Base-by-base conservation (phyloP, 169 alveolate genomes). In the Plasmodium blacklocki region DNA sequence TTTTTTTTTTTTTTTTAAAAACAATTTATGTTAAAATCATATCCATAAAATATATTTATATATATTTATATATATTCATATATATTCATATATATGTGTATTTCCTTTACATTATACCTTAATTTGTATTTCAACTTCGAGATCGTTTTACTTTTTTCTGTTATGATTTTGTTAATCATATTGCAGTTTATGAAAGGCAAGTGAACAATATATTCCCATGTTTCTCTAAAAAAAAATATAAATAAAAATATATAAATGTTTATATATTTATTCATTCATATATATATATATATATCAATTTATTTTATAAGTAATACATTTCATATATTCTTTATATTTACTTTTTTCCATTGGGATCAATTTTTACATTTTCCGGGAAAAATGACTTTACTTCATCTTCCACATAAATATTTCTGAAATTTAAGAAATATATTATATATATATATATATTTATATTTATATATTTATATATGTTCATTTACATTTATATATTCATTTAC, bases 341-440 rank as follows among this genome's bases (percentile, higher is more conserved):
- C 89, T 78, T 78, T 58, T 83, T 83, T 70, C 91, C 91, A 68
- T 83, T 83, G 2, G 91, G 91, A 58, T 83, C 91, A 14, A 83
- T 83, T 70, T 73, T 72, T 32, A 83, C 91, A 26, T 70, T 83
- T 19, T 83, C 91, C 0, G 91, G 91, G 62, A 83, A 83, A 56
- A 83, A 83, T 14, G 91, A 83, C 64, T 83, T 83, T 19, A 83
- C 91, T 73, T 83, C 91, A 26, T 83, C 91, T 58, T 83, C 91
- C 15, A 49, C 78, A 62, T 83, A 83, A 49, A 83, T 71, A 39
- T 83, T 83, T 52, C 89, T 78, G 67, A 15, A 70, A 49, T 59
- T 18, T 12, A 7, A 14, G 3, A 73, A 50, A 21, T 45, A 39
- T 5, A 39, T 39, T 5, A 39, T 26, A 26, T 26, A 26, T 26